Base-by-base conservation (phyloP, 768 basidiomycete genomes). In the Cyathus striatus region DNA sequence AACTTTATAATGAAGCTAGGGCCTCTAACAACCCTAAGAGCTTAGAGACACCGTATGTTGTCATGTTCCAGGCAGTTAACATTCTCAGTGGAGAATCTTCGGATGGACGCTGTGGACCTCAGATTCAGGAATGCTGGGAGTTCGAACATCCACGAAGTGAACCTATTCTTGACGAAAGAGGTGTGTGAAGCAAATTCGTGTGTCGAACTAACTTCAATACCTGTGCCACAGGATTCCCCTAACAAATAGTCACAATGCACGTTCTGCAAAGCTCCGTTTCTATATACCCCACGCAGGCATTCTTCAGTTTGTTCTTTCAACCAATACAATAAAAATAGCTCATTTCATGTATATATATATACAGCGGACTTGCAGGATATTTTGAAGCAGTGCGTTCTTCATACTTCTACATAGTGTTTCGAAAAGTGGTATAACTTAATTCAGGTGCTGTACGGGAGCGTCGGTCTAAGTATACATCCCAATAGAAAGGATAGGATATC, bases 1-100 rank as follows among this genome's bases (percentile, higher is more conserved):
- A 94, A 60, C 72, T 99, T 9, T 88, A 85, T 65, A 84, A 84
- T 47, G 90, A 94, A 56, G 90, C 91, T 0, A 70, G 79, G 44
- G 67, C 76, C 0, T 60, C 69, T 41, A 86, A 78, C 54, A 81
- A 78, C 48, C 65, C 78, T 24, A 90, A 88, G 60, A 77, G 81
- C 20, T 60, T 87, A 45, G 96, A 99, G 65, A 97, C 93, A 23
- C 95, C 96, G 1, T 98, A 98, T 54, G 96, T 99, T 14, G 96
- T 98, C 47, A 95, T 98, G 94, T 91, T 99, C 61, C 85, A 90
- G 56, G 89, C 91, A 6, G 87, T 91, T 48, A 94, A 92, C 50
- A 75, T 93, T 45, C 72, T 99, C 32, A 90, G 88, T 44, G 92
- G 83, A 70, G 87, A 38, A 75, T 78, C 32, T 51, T 70, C 25